Evolutionary conservation across 164 flowering plant genomes (phyloP), one percentile per base, ranked within the genome.

Genomic region (Vitis rupestris): DNA sequence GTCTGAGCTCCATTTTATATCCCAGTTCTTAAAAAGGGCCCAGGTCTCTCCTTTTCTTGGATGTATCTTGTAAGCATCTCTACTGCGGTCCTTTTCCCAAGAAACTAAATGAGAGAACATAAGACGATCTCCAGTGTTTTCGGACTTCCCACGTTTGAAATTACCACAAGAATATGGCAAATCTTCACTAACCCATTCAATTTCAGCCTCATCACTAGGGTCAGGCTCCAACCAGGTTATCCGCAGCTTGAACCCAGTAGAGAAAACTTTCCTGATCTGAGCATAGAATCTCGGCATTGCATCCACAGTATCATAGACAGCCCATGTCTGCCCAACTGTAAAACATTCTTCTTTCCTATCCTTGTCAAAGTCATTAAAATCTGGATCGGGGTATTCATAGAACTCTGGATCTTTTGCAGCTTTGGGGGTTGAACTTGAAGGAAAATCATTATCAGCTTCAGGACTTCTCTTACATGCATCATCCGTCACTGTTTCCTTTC

Each of bases 201-300:
- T 75, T 77, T 70, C 82, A 57, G 79, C 63, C 49, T 76, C 74
- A 61, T 80, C 75, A 50, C 78, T 83, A 1, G 89, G 86, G 31
- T 76, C 76, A 30, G 90, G 81, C 75, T 93, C 97, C 12, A 93
- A 72, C 98, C 99, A 91, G n/a, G 84, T 81, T 56, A 95, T 81
- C 56, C 51, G 61, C 72, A 95, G 37, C 81, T 87, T 83, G 68
- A 89, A 90, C 1, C 71, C 78, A 63, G 85, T 67, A 8, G 81
- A 55, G 30, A 63, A 57, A 23, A 89, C 82, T 64, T 79, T 86
- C 70, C 52, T 83, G 56, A 95, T 82, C 50, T 61, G 75, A 63
- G 90, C 97, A 84, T 93, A 95, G 74, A 76, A 91, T 74, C 99
- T 83, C n/a, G 99, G 99, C 98, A 93, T 89, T 49, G 84, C 91